These are phyloP conservation scores for Sporothrix phasma DNA, from an alignment of 2,329 filamentous ascomycete species.

Conservation along the genomic window DNA sequence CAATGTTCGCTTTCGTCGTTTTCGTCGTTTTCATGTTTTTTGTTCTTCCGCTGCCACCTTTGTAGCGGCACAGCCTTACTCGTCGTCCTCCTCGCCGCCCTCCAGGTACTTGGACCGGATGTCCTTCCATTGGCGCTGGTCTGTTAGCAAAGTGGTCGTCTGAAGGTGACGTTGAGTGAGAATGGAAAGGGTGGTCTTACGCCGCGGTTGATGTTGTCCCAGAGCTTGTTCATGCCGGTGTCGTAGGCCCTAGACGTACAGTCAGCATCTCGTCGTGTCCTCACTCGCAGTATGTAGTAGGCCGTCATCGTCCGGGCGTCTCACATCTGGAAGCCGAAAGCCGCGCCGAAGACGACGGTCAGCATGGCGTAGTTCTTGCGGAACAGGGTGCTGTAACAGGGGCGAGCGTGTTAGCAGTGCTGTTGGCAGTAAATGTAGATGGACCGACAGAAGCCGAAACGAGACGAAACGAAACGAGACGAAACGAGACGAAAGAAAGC, in stretches of 20 bases:
- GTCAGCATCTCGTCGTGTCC: slow-evolving; percentile 10
- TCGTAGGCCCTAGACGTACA: slow-evolving; percentile 63
- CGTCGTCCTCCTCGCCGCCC: slow-evolving; percentile 57
- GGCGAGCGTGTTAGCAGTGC: slow-evolving; percentile 11
- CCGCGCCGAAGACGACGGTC: slow-evolving; percentile 71
- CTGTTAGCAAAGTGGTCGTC: not conserved
- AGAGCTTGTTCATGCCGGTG: slow-evolving; percentile 69
- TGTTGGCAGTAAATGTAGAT: not conserved
- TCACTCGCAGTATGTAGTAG: no score
- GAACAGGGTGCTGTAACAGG: slow-evolving; percentile 61
- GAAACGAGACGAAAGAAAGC: no score
- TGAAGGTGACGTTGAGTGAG: not conserved
- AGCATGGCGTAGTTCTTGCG: slow-evolving; percentile 84
- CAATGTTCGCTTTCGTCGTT: not conserved
- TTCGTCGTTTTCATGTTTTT: not conserved
- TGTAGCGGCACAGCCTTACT: slow-evolving; percentile 29
- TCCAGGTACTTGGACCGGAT: slow-evolving; percentile 84
- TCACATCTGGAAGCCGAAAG: slow-evolving; percentile 92
- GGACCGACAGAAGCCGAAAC: no score
- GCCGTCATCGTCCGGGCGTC: no score
- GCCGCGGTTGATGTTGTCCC: slow-evolving; percentile 84
- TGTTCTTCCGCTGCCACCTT: no score
- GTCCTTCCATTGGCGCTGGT: slow-evolving; percentile 98
- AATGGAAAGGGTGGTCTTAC: slow-evolving; percentile 43
- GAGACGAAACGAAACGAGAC: no score